Evolutionary conservation across 23 red algal species (phyloP), one percentile per base, ranked within the genome.

Genomic region (Chondrus crispus): DNA sequence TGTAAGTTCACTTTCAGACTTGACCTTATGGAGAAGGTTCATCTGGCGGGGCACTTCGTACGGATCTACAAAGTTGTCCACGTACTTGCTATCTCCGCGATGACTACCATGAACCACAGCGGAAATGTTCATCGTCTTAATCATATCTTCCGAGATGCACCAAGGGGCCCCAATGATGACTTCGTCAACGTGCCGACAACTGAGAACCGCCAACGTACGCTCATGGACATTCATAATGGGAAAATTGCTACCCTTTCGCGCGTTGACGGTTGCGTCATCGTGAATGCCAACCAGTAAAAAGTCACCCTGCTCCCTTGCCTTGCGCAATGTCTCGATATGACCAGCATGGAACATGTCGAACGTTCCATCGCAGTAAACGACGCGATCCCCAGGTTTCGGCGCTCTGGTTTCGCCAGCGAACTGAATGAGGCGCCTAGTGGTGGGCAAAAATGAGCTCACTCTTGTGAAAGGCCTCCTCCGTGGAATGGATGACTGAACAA

Each of bases 141-240:
- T 85, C 96, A 98, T 98, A 55, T 98, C 96, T 41, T 96, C 90
- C 14, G 96, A 93, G 16, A 98, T 75, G 79, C 69, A 49, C 93
- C 93, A 96, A 8, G 96, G 96, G 39, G 96, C 96, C 32, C 96
- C 96, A 78, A 98, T 96, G 70, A 98, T 98, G 38, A 98, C 96
- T 51, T 98, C 96, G 85, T 98, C 94, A 2, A 98, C 96, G 55
- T 96, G 94, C 33, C 84, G 63, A 81, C 88, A 92, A 44, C 72
- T 84, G 44, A 98, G 62, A 16, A 98, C 96, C 13, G 54, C 81
- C 80, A 98, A 77, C 9, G 91, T 94, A 16, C 96, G 89, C 87
- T 98, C 96, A 79, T 98, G 96, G 12, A 98, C 46, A 78, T 96
- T 98, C 96, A 98, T 95, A 48, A 98, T 98, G 9, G 96, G 96